Conservation (phyloP, 768 basidiomycete species). For the Brasilioporus rufonigricans region DNA sequence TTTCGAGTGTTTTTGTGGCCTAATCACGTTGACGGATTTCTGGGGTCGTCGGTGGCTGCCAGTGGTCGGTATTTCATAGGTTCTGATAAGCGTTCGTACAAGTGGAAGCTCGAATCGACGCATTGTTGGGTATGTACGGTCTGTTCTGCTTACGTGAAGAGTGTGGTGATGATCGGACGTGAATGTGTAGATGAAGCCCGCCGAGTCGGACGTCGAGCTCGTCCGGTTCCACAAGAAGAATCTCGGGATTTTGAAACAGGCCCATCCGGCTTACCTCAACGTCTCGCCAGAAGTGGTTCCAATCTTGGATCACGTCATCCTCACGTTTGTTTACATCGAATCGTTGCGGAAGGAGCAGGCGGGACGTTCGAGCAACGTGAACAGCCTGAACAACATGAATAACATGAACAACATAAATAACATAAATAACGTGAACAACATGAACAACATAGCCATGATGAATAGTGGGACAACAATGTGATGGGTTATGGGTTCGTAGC, state of each 20-base stretch:
- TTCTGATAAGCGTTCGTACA: constrained; percentile 29
- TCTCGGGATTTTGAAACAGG: constrained; percentile 14
- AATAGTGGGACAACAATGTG: neutral
- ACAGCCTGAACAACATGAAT: no score
- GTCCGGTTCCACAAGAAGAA: constrained; percentile 27
- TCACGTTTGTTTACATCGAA: constrained; percentile 27
- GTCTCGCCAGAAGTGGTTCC: constrained; percentile 13
- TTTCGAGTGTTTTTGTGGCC: neutral
- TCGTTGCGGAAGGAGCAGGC: constrained; percentile 12
- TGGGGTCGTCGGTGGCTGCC: no score
- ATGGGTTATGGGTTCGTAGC: neutral
- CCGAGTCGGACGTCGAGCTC: constrained; percentile 12
- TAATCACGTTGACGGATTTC: neutral
- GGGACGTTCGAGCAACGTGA: no score
- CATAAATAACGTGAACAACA: neutral
- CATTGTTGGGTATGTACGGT: constrained; percentile 25
- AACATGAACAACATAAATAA: no score
- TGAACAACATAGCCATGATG: neutral
- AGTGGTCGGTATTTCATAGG: constrained; percentile 36
- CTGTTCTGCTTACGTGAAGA: neutral
- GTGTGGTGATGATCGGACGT: neutral
- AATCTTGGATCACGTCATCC: constrained; percentile 27
- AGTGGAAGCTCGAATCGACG: constrained; percentile 29
- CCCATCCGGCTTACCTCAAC: constrained; percentile 24
- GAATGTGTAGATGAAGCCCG: constrained; percentile 17